These are phyloP conservation scores for Corchorus olitorius DNA, from an alignment of 345 rosid genomes.

Conservation along the genomic window DNA sequence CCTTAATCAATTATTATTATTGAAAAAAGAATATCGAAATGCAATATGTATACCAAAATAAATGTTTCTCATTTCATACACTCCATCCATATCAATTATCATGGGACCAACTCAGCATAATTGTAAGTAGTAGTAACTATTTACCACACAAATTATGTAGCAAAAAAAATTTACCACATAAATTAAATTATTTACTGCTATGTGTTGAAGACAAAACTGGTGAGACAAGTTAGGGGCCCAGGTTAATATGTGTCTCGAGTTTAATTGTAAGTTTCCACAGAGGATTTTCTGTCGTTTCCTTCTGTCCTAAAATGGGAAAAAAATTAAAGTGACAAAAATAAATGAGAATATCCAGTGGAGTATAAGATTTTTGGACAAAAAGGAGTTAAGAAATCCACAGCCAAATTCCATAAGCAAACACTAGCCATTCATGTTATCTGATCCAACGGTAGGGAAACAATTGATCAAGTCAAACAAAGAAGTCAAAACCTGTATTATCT, in stretches of 20 bases:
- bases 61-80: too few relatives aligned
- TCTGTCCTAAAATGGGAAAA: not conserved
- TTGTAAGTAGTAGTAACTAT: not conserved
- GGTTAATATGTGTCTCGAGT: not conserved
- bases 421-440: not conserved
- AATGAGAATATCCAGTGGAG: conserved; percentile 7
- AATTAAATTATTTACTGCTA: not conserved
- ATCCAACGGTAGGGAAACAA: conserved; percentile 30
- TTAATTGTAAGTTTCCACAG: not conserved
- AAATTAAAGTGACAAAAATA: not conserved
- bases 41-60: too few relatives aligned
- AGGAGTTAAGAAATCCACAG: not conserved
- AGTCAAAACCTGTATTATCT: conserved; percentile 18
- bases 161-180: too few relatives aligned
- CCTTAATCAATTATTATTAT: too few relatives aligned
- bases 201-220: not conserved
- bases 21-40: too few relatives aligned
- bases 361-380: conserved; percentile 18
- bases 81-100: too few relatives aligned
- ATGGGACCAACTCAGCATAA: too few relatives aligned
- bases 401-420: not conserved
- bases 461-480: conserved; percentile 26
- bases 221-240: conserved; percentile 1
- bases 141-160: not conserved
- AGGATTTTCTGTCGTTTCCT: conserved; percentile 8